Conservation (phyloP, 1,284 basidiomycete species). For the Trametes polyzona region DNA sequence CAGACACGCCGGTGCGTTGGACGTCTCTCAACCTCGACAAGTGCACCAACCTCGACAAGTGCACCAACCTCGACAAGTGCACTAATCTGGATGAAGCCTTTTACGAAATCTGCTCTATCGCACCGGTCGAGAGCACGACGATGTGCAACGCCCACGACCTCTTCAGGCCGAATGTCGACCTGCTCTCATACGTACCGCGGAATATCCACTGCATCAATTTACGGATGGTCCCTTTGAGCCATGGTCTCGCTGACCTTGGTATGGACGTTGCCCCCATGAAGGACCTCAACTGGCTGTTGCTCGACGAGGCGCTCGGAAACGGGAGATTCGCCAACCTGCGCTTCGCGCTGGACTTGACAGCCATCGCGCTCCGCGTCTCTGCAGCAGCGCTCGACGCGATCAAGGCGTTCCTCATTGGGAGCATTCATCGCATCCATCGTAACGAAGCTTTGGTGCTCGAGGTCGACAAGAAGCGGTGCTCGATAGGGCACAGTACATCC, state of each 20-base stretch:
- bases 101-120: no score
- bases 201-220: not conserved
- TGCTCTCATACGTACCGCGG: not conserved
- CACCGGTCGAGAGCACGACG: not conserved
- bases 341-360: not conserved
- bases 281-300: not conserved
- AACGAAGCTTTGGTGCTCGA: not conserved
- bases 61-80: not conserved
- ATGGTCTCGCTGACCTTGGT: not conserved
- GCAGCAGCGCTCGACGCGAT: not conserved
- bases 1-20: not conserved
- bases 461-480: no score
- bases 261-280: not conserved
- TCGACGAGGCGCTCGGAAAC: not conserved
- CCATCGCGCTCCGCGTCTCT: not conserved
- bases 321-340: not conserved
- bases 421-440: not conserved
- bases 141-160: not conserved
- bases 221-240: not conserved
- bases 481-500: no score
- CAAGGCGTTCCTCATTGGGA: not conserved
- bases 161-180: conserved; percentile 2
- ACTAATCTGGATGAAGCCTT: no score
- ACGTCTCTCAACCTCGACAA: not conserved
- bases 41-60: conserved; percentile 3